These are phyloP conservation scores for Plantago ovata DNA, from an alignment of 257 asterid genomes.

Conservation along the genomic window DNA sequence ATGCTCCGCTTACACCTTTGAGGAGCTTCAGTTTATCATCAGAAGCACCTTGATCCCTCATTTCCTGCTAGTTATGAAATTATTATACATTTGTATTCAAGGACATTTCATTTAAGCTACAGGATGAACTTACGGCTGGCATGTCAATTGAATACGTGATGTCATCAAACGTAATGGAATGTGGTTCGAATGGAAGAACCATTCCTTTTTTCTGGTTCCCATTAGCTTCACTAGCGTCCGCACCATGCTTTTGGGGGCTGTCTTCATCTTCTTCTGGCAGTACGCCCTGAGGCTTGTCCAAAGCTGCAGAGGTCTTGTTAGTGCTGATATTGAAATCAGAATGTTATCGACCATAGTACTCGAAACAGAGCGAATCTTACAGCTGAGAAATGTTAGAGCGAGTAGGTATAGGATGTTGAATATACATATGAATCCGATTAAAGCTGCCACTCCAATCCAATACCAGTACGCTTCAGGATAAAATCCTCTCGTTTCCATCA, in stretches of 20 bases:
- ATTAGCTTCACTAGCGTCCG: slow-evolving; percentile 27
- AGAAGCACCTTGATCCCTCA: slow-evolving; percentile 54
- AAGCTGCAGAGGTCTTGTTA: slow-evolving; percentile 33
- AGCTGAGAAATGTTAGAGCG: slow-evolving; percentile 36
- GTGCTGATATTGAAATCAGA: background rate
- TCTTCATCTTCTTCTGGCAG: slow-evolving; percentile 35
- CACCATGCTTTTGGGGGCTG: slow-evolving; percentile 8
- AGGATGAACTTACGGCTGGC: slow-evolving; percentile 56
- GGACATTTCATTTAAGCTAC: background rate
- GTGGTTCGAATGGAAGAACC: slow-evolving; percentile 93
- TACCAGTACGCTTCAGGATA: slow-evolving; percentile 58
- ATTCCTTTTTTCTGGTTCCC: slow-evolving; percentile 49
- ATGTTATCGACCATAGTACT: background rate
- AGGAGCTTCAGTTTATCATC: slow-evolving; percentile 52
- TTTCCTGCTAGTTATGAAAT: slow-evolving; percentile 40
- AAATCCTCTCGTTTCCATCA: slow-evolving; percentile 40
- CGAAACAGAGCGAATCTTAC: slow-evolving; percentile 31
- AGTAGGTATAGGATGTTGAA: slow-evolving; percentile 37
- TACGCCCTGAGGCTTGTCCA: slow-evolving; percentile 50
- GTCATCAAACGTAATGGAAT: slow-evolving; percentile 71
- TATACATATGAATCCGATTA: slow-evolving; percentile 31
- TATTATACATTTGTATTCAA: background rate
- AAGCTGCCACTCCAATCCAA: slow-evolving; percentile 59
- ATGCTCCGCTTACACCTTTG: slow-evolving; percentile 71
- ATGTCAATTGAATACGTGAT: slow-evolving; percentile 75